Percentiles rank a stretch among this genome's conserved stretches.
phyloP scores from a whole-genome alignment of 495 filamentous ascomycete genomes.

The Clavariopsis aquatica region DNA sequence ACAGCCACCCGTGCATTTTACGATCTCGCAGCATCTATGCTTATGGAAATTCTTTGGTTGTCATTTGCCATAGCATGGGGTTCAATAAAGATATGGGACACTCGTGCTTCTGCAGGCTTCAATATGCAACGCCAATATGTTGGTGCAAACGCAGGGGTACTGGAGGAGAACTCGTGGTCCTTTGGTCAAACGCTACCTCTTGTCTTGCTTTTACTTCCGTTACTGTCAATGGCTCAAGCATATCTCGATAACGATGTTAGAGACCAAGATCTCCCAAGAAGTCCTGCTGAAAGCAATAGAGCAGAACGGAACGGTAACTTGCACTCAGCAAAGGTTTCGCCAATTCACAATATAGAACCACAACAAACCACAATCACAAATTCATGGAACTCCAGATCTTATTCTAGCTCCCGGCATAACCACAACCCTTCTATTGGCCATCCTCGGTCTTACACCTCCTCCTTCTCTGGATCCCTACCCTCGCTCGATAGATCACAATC shows the following conservation, averaged over 20 bases:
- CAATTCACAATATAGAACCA: background rate
- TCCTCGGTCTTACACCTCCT: background rate
- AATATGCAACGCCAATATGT: slow-evolving; percentile 5
- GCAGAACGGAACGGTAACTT: background rate
- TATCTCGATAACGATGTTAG: slow-evolving; percentile 24
- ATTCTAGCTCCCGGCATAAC: background rate
- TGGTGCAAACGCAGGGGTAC: slow-evolving; percentile 19
- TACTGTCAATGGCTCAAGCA: slow-evolving; percentile 25
- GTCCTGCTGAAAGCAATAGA: background rate
- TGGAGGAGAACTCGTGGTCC: slow-evolving; percentile 27
- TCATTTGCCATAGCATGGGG: slow-evolving; percentile 31
- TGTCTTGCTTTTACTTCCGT: slow-evolving; percentile 20
- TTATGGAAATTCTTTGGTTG: slow-evolving; percentile 27
- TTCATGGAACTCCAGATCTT: background rate
- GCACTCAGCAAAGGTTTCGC: background rate
- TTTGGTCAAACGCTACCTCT: slow-evolving; percentile 31
- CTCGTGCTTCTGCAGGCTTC: slow-evolving; percentile 7
- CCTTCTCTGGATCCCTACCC: background rate
- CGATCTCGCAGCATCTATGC: slow-evolving; percentile 24
- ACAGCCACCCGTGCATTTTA: slow-evolving; percentile 3
- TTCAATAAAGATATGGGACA: slow-evolving; percentile 28
- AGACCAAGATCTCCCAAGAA: background rate
- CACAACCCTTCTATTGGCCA: background rate
- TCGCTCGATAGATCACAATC: background rate
- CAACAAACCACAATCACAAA: background rate